phyloP scores from a whole-genome alignment of 495 filamentous ascomycete genomes.

The Hypoxylon rickii region DNA sequence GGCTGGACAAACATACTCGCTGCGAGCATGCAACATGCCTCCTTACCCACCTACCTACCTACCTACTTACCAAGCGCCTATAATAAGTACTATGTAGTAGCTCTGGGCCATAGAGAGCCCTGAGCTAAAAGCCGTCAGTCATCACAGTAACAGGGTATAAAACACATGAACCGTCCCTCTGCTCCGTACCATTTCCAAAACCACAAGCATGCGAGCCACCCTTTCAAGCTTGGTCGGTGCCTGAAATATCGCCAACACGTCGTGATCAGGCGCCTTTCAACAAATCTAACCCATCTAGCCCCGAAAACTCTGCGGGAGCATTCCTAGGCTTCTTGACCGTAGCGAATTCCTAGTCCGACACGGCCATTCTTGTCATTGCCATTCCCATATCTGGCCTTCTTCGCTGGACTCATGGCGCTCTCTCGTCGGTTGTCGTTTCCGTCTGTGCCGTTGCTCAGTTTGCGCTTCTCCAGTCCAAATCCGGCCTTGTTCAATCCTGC shows the following conservation, averaged over 20 bases:
- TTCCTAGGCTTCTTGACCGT: constrained; percentile 35
- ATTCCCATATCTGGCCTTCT: constrained; percentile 62
- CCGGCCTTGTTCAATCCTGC: constrained; percentile 66
- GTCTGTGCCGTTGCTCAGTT: constrained; percentile 53
- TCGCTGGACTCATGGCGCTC: constrained; percentile 50
- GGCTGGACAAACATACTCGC: neutral
- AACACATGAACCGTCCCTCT: constrained; percentile 14
- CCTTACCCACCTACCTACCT: too few species aligned
- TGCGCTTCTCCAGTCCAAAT: constrained; percentile 58
- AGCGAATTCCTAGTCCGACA: constrained; percentile 69
- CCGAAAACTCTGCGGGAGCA: too few species aligned
- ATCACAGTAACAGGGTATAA: constrained; percentile 11
- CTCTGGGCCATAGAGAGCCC: constrained; percentile 3
- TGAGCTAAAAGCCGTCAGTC: constrained; percentile 8
- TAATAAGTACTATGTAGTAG: neutral
- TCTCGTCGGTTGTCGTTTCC: constrained; percentile 41
- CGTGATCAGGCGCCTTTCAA: too few species aligned
- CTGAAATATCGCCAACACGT: too few species aligned
- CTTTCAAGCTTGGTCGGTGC: too few species aligned
- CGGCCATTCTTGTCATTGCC: constrained; percentile 42
- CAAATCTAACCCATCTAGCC: too few species aligned
- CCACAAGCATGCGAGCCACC: too few species aligned
- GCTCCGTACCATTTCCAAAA: neutral
- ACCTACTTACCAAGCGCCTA: neutral
- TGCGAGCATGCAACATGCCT: neutral